A percentile compares a stretch with the other conserved stretches of the same genome.
These are phyloP conservation scores for Platanus orientalis DNA, from an alignment of 164 flowering plant genomes.

Conservation along the genomic window DNA sequence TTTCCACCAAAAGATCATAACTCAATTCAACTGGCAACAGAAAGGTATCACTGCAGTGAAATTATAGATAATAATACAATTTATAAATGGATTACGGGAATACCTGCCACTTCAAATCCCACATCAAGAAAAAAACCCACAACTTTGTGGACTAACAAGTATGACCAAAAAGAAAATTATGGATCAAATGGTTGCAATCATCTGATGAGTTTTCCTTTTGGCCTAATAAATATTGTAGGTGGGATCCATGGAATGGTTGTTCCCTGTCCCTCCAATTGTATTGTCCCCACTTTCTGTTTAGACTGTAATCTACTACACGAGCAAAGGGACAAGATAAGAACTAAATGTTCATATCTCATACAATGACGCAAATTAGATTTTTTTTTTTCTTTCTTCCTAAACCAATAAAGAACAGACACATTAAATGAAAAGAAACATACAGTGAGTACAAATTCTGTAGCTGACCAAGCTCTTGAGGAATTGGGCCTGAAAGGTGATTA, in stretches of 20 bases:
- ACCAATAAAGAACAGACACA: not conserved
- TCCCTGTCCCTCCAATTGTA: not conserved
- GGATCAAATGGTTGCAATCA: not conserved
- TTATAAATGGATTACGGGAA: not conserved
- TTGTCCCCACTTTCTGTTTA: not conserved
- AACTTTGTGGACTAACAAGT: no score
- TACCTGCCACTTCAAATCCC: not conserved
- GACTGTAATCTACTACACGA: no score
- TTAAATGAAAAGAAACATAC: conserved; percentile 42
- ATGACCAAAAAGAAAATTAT: no score
- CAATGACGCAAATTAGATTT: not conserved
- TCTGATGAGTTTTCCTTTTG: not conserved
- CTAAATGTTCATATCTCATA: no score
- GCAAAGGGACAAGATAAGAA: no score
- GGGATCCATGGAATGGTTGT: not conserved
- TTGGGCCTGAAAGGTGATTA: conserved; percentile 62
- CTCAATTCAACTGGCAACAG: not conserved
- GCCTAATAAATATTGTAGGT: not conserved
- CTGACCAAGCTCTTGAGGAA: conserved; percentile 83
- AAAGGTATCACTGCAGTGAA: not conserved
- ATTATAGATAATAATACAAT: not conserved
- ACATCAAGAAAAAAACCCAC: no score
- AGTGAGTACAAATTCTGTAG: conserved; percentile 67
- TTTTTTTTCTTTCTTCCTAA: no score
- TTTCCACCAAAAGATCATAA: conserved; percentile 1